Percentiles rank a stretch among this genome's conserved stretches.
Conservation (phyloP, 2,329 filamentous ascomycete genomes). For the Penicillium hordei region DNA sequence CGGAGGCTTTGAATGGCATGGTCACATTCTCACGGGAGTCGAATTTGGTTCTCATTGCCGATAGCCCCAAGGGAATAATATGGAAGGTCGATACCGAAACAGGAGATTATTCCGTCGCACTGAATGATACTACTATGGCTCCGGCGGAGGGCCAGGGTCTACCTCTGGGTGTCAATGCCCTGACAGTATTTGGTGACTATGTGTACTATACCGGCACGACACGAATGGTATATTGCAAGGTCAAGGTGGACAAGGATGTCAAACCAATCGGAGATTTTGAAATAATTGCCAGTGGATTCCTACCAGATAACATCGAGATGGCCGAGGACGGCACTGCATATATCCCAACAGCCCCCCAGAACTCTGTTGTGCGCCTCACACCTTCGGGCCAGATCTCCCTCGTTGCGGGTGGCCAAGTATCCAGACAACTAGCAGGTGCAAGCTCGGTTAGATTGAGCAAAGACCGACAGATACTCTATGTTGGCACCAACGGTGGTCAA, state of each 20-base stretch:
- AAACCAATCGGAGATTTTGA: conserved; percentile 21
- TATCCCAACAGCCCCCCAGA: conserved; percentile 26
- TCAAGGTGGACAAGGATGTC: conserved; percentile 19
- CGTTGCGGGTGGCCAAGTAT: conserved; percentile 25
- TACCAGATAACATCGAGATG: conserved; percentile 25
- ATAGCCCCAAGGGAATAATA: conserved; percentile 22
- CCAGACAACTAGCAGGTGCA: conserved; percentile 23
- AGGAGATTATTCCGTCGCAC: conserved; percentile 18
- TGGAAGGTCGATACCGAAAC: conserved; percentile 24
- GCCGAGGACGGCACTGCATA: conserved; percentile 21
- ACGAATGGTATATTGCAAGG: conserved; percentile 23
- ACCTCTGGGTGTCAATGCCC: conserved; percentile 23
- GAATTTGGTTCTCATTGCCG: conserved; percentile 22
- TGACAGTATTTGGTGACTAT: conserved; percentile 18
- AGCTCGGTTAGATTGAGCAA: conserved; percentile 18
- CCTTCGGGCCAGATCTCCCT: conserved; percentile 23
- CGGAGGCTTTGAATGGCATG: conserved; percentile 23
- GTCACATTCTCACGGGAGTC: conserved; percentile 18
- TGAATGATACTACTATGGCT: conserved; percentile 24
- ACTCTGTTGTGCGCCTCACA: conserved; percentile 24
- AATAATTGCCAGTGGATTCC: conserved; percentile 25
- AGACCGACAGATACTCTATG: conserved; percentile 22
- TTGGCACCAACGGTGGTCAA: conserved; percentile 26
- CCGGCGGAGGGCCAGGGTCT: conserved; percentile 21
- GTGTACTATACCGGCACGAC: conserved; percentile 28